Conservation (phyloP, 225 moss, liverwort and hornwort species). For the Marchantia paleacea region DNA sequence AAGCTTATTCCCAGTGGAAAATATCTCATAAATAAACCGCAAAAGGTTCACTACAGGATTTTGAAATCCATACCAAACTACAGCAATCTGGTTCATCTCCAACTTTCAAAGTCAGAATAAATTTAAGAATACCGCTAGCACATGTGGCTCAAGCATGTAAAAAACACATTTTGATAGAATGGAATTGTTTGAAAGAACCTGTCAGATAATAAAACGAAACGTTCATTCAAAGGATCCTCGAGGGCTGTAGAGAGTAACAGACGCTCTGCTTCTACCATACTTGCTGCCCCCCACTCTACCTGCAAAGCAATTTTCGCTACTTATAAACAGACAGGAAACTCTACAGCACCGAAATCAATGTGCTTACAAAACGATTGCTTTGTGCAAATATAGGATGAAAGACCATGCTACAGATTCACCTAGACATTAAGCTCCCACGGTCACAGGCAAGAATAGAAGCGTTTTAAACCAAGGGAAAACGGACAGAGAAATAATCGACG, state of each 20-base stretch:
- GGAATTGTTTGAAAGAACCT: conserved; percentile 36
- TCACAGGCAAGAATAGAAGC: no score
- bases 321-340: no score
- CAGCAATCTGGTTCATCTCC: neutral
- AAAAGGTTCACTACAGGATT: no score
- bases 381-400: no score
- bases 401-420: no score
- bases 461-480: no score
- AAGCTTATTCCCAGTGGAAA: neutral
- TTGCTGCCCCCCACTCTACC: conserved; percentile 92
- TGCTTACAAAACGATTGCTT: no score
- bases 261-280: conserved; percentile 85
- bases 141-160: neutral
- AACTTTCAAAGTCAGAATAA: neutral
- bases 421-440: no score
- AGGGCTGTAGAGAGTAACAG: conserved; percentile 58
- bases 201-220: conserved; percentile 87
- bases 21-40: neutral
- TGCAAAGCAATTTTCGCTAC: conserved; percentile 28
- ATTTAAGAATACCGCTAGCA: neutral
- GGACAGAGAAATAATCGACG: neutral
- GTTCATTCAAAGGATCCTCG: conserved; percentile 65
- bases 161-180: neutral
- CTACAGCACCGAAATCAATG: no score
- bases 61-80: neutral